Evolutionary conservation across 495 filamentous ascomycete genomes (phyloP), one percentile per base, ranked within the genome.

Genomic region (Hypoxylon trugodes): DNA sequence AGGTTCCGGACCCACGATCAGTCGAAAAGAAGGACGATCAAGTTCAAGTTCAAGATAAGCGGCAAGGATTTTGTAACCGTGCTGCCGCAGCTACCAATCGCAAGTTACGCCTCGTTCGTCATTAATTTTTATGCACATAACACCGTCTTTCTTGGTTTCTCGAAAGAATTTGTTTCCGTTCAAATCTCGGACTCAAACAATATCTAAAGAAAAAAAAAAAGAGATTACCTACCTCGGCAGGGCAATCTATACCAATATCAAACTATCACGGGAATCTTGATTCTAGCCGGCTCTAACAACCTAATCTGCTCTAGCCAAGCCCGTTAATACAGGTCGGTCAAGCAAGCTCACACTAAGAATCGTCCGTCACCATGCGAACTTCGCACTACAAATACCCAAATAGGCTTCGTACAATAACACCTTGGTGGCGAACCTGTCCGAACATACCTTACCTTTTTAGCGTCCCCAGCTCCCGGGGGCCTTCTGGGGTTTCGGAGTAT

Each of bases 401-500:
- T 38, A 26, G 18, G 37, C 38, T 58, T 58, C 48, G 56, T 42
- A 51, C 30, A 33, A 3, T 3, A n/a, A 33, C 12, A 10, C n/a
- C 15, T 54, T 42, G 41, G 32, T 49, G 61, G 40, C n/a, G n/a
- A 28, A 38, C 47, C 28, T 35, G 48, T 25, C 45, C 41, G 50
- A 38, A 32, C 55, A n/a, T 35, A 33, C 28, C 33, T 57, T 40
- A 28, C n/a, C n/a, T n/a, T n/a, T 55, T 61, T 67, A 67, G 57
- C 52, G 57, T 42, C 30, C 51, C 47, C 25, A 26, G 9, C 42
- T 18, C 63, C 43, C 33, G n/a, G n/a, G n/a, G 63, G 40, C 28
- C 63, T 61, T 61, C 52, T 61, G 47, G 51, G 57, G 58, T 67
- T 61, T 61, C 64, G 64, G 64, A 61, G 40, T 52, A 61, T 61